Conservation (phyloP, 768 basidiomycete species). For the Mycena maculata region DNA sequence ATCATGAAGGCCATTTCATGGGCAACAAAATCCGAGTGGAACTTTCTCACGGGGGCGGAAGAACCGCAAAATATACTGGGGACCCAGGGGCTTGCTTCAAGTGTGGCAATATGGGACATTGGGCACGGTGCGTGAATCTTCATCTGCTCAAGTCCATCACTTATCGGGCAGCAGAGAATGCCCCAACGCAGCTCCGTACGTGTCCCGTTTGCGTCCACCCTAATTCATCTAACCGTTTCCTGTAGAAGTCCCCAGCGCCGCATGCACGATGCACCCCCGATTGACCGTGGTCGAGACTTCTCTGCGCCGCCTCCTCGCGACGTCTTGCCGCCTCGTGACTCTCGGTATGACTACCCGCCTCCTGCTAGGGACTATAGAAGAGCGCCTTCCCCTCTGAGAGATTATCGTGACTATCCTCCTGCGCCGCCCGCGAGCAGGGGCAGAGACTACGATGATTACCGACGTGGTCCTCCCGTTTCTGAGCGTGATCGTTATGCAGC, state of each 20-base stretch:
- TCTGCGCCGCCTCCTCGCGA: constrained; percentile 54
- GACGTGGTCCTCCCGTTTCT: constrained; percentile 56
- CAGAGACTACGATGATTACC: constrained; percentile 80
- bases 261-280: constrained; percentile 59
- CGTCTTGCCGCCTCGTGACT: constrained; percentile 60
- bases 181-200: constrained; percentile 69
- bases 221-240: constrained; percentile 21
- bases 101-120: constrained; percentile 87
- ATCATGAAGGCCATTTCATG: constrained; percentile 92
- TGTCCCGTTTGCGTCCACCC: constrained; percentile 24
- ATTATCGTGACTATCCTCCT: constrained; percentile 72
- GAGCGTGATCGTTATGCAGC: constrained; percentile 66
- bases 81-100: constrained; percentile 92
- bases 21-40: constrained; percentile 93
- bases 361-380: constrained; percentile 70
- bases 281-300: constrained; percentile 74
- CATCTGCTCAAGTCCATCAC: background rate
- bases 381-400: constrained; percentile 71
- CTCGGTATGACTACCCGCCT: constrained; percentile 70
- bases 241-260: constrained; percentile 55
- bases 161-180: constrained; percentile 68
- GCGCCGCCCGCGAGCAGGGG: constrained; percentile 56
- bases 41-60: constrained; percentile 84
- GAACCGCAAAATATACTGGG: constrained; percentile 83
- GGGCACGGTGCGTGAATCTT: constrained; percentile 75